A percentile compares a stretch with the other conserved stretches of the same genome.
phyloP scores from a whole-genome alignment of 1,284 basidiomycete species.

The Papiliotrema flavescens region DNA sequence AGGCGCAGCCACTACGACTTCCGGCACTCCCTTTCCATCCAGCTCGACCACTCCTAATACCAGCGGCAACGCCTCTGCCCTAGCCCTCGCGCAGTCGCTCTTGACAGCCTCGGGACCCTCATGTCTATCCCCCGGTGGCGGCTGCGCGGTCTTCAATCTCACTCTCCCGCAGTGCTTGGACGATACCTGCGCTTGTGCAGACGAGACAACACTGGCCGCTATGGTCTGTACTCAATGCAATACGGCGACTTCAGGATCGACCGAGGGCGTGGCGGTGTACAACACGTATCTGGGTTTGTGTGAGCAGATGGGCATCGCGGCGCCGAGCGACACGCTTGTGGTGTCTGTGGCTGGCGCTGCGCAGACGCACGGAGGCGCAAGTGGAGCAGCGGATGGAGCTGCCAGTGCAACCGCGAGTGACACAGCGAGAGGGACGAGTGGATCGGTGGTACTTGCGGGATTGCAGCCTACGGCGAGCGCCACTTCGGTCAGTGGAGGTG shows the following conservation, averaged over 20 bases:
- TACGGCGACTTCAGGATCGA: background rate
- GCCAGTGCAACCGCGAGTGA: too few relatives aligned
- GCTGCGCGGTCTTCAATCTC: slow-evolving; percentile 1
- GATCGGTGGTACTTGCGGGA: too few relatives aligned
- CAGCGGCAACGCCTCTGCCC: background rate
- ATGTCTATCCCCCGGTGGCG: slow-evolving; percentile 1
- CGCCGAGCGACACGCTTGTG: slow-evolving; percentile 2
- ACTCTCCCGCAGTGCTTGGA: background rate
- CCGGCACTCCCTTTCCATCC: background rate
- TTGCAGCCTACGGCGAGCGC: too few relatives aligned
- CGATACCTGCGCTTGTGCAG: slow-evolving; percentile 2
- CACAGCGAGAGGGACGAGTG: too few relatives aligned
- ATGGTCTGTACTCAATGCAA: slow-evolving; percentile 5
- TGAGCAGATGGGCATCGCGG: background rate
- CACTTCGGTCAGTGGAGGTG: too few relatives aligned
- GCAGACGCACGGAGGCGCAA: too few relatives aligned
- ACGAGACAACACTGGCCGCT: slow-evolving; percentile 1
- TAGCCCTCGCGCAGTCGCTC: background rate
- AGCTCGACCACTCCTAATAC: background rate
- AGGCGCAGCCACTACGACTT: background rate
- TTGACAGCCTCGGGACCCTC: background rate
- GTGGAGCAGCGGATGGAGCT: too few relatives aligned
- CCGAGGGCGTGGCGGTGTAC: background rate
- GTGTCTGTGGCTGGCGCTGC: background rate
- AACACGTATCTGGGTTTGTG: slow-evolving; percentile 2